Conservation (phyloP, 164 flowering plant genomes). For the Sextonia rubra region DNA sequence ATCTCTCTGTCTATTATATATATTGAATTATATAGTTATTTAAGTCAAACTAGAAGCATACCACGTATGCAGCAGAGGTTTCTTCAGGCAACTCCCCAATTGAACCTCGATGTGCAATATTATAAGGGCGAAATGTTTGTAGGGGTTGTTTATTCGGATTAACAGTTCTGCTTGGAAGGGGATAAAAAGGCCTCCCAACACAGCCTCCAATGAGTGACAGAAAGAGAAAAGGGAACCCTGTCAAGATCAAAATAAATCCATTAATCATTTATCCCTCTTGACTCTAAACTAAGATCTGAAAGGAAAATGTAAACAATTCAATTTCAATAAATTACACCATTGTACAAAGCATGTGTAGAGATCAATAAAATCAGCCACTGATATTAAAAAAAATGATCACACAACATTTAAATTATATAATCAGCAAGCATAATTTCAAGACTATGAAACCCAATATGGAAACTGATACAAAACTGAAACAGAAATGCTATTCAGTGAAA, state of each 20-base stretch:
- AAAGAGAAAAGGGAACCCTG: constrained; percentile 36
- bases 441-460: not conserved
- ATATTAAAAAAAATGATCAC: not conserved
- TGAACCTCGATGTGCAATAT: constrained; percentile 39
- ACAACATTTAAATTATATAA: no score
- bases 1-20: no score
- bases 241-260: not conserved
- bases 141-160: constrained; percentile 17
- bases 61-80: constrained; percentile 36
- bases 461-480: no score
- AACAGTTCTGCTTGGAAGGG: constrained; percentile 25
- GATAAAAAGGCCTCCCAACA: constrained; percentile 28
- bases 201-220: constrained; percentile 14
- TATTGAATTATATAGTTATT: not conserved
- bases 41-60: constrained; percentile 3
- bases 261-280: not conserved
- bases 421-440: not conserved
- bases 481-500: no score
- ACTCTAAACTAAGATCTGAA: not conserved
- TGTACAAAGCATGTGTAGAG: not conserved
- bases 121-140: constrained; percentile 32
- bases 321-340: no score
- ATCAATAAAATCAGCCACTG: not conserved
- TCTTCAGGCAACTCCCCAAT: constrained; percentile 44
- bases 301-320: not conserved